These are phyloP conservation scores for Trichophyton rubrum DNA, from an alignment of 2,329 filamentous ascomycete species.

Conservation along the genomic window DNA sequence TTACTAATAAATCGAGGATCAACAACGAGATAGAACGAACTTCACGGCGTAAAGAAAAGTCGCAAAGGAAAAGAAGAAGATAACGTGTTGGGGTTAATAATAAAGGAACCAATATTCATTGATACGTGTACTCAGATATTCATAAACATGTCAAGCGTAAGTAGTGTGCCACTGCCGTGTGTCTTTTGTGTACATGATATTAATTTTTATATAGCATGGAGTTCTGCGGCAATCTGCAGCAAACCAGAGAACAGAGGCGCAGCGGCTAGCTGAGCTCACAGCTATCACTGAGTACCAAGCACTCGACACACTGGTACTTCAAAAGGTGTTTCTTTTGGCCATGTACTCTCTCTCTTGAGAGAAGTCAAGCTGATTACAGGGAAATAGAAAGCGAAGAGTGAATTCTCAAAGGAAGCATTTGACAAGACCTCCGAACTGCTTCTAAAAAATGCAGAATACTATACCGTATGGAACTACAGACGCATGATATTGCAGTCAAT, in stretches of 20 bases:
- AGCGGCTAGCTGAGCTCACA: constrained; percentile 56
- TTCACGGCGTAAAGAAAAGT: background rate
- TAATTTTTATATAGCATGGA: constrained; percentile 53
- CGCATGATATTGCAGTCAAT: constrained; percentile 56
- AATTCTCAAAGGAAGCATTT: constrained; percentile 33
- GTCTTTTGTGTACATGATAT: background rate
- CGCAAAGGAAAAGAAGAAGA: background rate
- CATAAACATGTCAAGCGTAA: constrained; percentile 23
- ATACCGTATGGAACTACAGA: constrained; percentile 42
- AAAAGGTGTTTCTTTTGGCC: constrained; percentile 41
- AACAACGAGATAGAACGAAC: no score
- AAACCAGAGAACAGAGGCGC: constrained; percentile 53
- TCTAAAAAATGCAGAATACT: constrained; percentile 37
- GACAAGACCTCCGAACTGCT: constrained; percentile 34
- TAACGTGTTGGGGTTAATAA: background rate
- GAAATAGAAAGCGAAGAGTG: constrained; percentile 27
- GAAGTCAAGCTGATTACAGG: background rate
- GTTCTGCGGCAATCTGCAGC: constrained; percentile 55
- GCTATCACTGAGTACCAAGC: constrained; percentile 65
- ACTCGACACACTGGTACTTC: constrained; percentile 55
- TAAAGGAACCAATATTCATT: background rate
- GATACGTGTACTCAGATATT: background rate
- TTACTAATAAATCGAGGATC: no score
- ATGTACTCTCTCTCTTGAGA: background rate
- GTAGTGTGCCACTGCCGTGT: constrained; percentile 4